Evolutionary conservation across 164 flowering plant species (phyloP).

Genomic region (Macadamia integrifolia): DNA sequence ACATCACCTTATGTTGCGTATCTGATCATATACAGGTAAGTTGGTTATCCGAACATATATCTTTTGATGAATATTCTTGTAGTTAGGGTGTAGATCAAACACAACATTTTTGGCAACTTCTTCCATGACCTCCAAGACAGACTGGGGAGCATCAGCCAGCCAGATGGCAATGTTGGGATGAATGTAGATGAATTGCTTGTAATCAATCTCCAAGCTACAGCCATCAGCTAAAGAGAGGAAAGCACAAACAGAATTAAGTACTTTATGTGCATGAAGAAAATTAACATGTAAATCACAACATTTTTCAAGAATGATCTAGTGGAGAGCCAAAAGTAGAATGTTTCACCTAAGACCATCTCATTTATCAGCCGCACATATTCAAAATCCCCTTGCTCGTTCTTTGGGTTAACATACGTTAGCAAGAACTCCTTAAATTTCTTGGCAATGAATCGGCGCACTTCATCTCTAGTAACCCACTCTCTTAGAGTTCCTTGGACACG

Average conservation of each 20-base stretch:
- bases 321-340: background rate
- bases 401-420: constrained; percentile 64
- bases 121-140: constrained; percentile 97
- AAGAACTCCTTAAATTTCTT: constrained; percentile 85
- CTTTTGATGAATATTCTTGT: constrained; percentile 80
- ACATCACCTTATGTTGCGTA: constrained; percentile 82
- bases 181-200: constrained; percentile 77
- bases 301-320: too few relatives aligned
- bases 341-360: constrained; percentile 88
- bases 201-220: constrained; percentile 97
- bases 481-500: constrained; percentile 90
- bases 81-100: constrained; percentile 74
- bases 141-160: constrained; percentile 98
- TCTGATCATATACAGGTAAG: constrained; percentile 93
- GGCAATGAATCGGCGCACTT: constrained; percentile 88
- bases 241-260: background rate
- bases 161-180: constrained; percentile 99
- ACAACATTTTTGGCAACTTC: constrained; percentile 87
- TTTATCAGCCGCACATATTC: constrained; percentile 79
- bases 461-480: constrained; percentile 99
- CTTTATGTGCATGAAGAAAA: background rate
- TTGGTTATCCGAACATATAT: constrained; percentile 82
- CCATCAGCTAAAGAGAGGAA: constrained; percentile 54
- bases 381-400: constrained; percentile 56
- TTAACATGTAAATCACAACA: too few relatives aligned